Conservation (phyloP, 495 filamentous ascomycete species). For the Lentithecium fluviatile region DNA sequence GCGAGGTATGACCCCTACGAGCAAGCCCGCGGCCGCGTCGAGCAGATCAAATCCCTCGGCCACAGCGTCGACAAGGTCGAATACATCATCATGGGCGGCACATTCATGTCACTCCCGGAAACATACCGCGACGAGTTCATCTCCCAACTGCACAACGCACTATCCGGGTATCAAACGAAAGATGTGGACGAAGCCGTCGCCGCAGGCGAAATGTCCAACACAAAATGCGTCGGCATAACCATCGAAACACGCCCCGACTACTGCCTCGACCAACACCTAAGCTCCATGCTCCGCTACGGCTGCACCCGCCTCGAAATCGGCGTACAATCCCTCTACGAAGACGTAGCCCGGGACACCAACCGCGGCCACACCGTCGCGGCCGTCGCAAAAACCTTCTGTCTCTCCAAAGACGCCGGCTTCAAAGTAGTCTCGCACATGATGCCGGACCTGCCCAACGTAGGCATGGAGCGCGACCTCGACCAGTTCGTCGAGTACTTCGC, state of each 20-base stretch:
- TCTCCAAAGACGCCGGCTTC: slow-evolving; percentile 96
- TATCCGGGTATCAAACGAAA: slow-evolving; percentile 86
- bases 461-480: slow-evolving; percentile 94
- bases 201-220: slow-evolving; percentile 87
- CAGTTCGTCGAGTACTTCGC: slow-evolving; percentile 98
- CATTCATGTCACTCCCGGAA: slow-evolving; percentile 93
- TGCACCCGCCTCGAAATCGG: slow-evolving; percentile 94
- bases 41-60: slow-evolving; percentile 90
- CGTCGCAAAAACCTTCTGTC: slow-evolving; percentile 89
- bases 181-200: slow-evolving; percentile 94
- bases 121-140: slow-evolving; percentile 90
- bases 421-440: slow-evolving; percentile 99
- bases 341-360: slow-evolving; percentile 97
- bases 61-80: slow-evolving; percentile 99
- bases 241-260: slow-evolving; percentile 98
- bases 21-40: slow-evolving; percentile 91
- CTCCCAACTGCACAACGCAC: slow-evolving; percentile 90
- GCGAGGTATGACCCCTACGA: slow-evolving; percentile 98
- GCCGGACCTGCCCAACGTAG: slow-evolving; percentile 96
- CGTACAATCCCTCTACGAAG: slow-evolving; percentile 95
- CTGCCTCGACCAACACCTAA: slow-evolving; percentile 86
- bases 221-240: slow-evolving; percentile 97
- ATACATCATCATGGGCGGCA: slow-evolving; percentile 99
- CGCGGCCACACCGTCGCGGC: slow-evolving; percentile 93
- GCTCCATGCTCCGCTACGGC: slow-evolving; percentile 92